Evolutionary conservation across 495 filamentous ascomycete genomes (phyloP), one percentile per base, ranked within the genome.

Genomic region (Lophiotrema nucula): DNA sequence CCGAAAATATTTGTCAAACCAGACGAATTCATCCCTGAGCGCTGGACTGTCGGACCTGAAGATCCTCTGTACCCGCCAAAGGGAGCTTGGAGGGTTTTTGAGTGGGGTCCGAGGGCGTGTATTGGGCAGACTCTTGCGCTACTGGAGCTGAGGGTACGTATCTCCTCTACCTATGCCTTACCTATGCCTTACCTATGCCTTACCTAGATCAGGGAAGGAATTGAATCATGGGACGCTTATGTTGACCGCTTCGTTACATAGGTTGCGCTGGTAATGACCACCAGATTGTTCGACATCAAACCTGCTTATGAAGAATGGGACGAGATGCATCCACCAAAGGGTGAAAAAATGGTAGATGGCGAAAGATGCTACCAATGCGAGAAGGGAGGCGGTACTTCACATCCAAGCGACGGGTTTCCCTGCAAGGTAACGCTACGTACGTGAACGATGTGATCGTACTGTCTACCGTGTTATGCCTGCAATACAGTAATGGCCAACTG

Each of bases 81-180:
- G 24, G 48, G 28, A 2, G 22, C 56, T 0, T 65, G 56, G 56
- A 45, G 62, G 22, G 1, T 56, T 0, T 65, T 65, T 25, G 61
- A 65, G 24, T 51, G 69, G 8, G 81, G 81, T 0, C 75, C 79
- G 5, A 58, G 81, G 5, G 73, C 69, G 22, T 84, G 81, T 58
- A 77, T 83, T 18, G 81, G 82, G 0, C 76, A 82, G 66, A 83
- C 64, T 63, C 78, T 19, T 21, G 60, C 53, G 22, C 13, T 26
- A 18, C 1, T 47, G 16, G 53, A 64, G 35, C 25, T 64, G 13
- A 73, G n/a, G n/a, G n/a, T n/a, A n/a, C n/a, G n/a, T n/a, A n/a
- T n/a, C n/a, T n/a, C n/a, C n/a, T n/a, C n/a, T n/a, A n/a, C n/a
- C n/a, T n/a, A n/a, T n/a, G n/a, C n/a, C n/a, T n/a, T n/a, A n/a